phyloP scores from a whole-genome alignment of 345 rosid genomes.

The Populus deltoides region DNA sequence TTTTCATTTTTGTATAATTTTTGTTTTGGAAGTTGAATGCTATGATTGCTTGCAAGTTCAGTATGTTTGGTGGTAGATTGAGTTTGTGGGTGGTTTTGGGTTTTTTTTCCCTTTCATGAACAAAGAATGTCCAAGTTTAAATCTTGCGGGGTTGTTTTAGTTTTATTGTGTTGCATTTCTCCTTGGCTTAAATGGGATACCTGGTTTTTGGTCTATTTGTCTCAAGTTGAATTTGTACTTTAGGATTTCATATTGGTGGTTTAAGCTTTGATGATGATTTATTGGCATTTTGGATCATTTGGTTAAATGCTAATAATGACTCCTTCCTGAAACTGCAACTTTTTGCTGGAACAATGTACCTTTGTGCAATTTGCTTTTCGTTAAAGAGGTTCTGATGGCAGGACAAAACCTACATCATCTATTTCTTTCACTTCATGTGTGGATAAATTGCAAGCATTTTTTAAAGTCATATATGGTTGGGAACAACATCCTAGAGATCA shows the following conservation, averaged over 20 bases:
- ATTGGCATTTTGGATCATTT: neutral
- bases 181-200: neutral
- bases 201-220: neutral
- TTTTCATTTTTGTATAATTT: no score
- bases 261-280: neutral
- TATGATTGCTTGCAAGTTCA: no score
- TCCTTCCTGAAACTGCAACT: neutral
- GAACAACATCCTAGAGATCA: neutral
- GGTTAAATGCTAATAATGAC: neutral
- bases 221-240: neutral
- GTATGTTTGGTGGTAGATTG: no score
- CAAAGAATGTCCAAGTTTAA: no score
- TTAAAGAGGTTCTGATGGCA: neutral
- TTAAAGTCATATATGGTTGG: neutral
- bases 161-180: neutral
- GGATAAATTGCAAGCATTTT: neutral
- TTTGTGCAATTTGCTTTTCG: neutral
- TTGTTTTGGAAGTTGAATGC: no score
- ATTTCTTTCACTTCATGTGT: neutral
- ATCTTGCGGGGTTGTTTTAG: no score
- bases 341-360: neutral
- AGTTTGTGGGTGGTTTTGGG: no score
- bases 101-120: no score
- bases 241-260: neutral
- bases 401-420: neutral